These are phyloP conservation scores for Moricandia moricandioides DNA, from an alignment of 345 rosid species.

Conservation along the genomic window DNA sequence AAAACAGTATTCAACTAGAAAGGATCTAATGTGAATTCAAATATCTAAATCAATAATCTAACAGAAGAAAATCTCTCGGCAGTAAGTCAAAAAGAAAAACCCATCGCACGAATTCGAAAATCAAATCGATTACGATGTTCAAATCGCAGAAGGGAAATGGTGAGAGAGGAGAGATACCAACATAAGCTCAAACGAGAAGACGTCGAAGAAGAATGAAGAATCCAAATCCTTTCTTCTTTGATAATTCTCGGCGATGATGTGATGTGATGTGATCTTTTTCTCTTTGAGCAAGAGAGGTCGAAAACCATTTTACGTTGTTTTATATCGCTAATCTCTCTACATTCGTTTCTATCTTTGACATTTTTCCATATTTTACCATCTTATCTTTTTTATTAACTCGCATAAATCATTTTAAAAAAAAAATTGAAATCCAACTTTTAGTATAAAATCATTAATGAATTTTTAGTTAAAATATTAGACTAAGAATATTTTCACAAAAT, in stretches of 20 bases:
- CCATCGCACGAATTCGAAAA: neutral
- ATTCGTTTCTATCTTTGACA: too few species aligned
- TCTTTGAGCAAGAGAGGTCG: slow-evolving; percentile 2
- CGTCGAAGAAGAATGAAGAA: slow-evolving; percentile 7
- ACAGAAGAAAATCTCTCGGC: neutral
- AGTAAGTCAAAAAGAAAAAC: neutral
- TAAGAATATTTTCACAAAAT: too few species aligned
- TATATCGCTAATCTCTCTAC: slow-evolving; percentile 16
- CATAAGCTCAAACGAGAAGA: neutral
- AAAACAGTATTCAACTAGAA: neutral
- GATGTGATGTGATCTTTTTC: neutral
- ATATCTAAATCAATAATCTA: neutral
- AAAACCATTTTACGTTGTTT: neutral
- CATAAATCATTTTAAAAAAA: too few species aligned
- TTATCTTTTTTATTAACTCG: too few species aligned
- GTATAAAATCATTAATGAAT: too few species aligned
- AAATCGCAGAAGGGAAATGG: neutral
- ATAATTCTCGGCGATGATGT: neutral
- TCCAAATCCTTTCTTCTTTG: neutral
- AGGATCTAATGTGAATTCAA: neutral
- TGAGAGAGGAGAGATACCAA: neutral
- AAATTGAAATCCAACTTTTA: too few species aligned
- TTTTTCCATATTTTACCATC: too few species aligned
- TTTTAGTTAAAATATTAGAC: too few species aligned
- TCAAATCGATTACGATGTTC: neutral